Evolutionary conservation across 2,329 filamentous ascomycete genomes (phyloP), one percentile per base, ranked within the genome.

Genomic region (Colletotrichum godetiae): DNA sequence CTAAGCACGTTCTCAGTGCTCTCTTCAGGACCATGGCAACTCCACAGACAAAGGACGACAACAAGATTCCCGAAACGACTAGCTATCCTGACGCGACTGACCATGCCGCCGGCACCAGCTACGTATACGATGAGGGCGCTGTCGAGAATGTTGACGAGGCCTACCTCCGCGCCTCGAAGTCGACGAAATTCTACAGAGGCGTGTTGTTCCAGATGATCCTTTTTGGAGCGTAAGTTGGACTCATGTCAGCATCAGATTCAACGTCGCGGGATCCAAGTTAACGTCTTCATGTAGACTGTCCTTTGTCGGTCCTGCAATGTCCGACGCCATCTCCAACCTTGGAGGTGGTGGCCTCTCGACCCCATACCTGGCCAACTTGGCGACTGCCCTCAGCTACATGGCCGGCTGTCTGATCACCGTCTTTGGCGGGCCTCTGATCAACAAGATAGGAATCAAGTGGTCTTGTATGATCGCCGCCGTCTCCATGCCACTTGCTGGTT

Each of bases 391-490:
- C 11, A 68, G 52, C 49, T 72, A 68, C 37, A 31, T 46, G 46
- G 49, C 68, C 10, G 68, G 68, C 4, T 72, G 68, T 11, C 5
- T 72, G 11, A 61, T 67, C 29, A 68, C 68, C 1, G 15, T 72
- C 13, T 78, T 81, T 10, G 82, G 82, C 24, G 82, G 82, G 0
- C 82, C 82, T 1, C 66, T 83, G 61, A 83, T 83, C 74, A 83
- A 82, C 74, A 83, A 82, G 63, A 67, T 83, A 8, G 82, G 82
- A 15, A 83, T 83, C 67, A 81, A 80, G 59, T 81, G 79, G 78
- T 78, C 79, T 4, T 83, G 82, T 75, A 74, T 83, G 37, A 80
- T 84, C 53, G 82, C 81, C 7, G 80, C 80, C 8, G 13, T 80
- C 2, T 72, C 78, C 1, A 80, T 83, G 63, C 82, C 82, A 0